Evolutionary conservation across 352 stramenopile genomes (phyloP).

Genomic region (Phytopythium boreale): DNA sequence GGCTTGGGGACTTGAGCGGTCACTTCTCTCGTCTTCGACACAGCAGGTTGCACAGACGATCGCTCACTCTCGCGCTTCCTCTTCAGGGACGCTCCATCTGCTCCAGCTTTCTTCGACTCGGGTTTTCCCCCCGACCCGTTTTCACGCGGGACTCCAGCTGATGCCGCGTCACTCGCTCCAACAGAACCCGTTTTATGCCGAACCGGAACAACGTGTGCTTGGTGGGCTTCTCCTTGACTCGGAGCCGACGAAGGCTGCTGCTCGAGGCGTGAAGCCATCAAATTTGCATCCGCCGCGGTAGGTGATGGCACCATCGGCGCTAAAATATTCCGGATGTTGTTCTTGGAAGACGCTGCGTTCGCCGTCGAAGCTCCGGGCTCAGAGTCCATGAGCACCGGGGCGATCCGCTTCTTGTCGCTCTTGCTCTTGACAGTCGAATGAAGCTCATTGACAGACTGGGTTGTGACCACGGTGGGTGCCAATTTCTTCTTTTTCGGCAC

Average conservation of each 20-base stretch:
- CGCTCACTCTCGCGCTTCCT: slow-evolving; percentile 65
- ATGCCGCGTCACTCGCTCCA: not conserved
- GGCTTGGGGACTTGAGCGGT: slow-evolving; percentile 42
- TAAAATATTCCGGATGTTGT: slow-evolving; percentile 80
- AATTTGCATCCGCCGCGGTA: slow-evolving; percentile 39
- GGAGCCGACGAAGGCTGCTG: not conserved
- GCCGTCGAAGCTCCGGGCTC: slow-evolving; percentile 11
- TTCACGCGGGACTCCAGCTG: not conserved
- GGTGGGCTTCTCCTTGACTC: not conserved
- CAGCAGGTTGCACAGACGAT: slow-evolving; percentile 8
- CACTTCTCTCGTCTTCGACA: slow-evolving; percentile 63
- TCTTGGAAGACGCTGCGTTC: slow-evolving; percentile 63
- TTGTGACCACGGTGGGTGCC: not conserved
- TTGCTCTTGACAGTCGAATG: slow-evolving; percentile 33
- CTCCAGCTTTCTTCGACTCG: slow-evolving; percentile 31
- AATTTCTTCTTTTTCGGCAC: slow-evolving; percentile 58
- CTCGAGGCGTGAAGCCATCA: slow-evolving; percentile 59
- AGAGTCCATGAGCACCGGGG: slow-evolving; percentile 38
- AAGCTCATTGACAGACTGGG: slow-evolving; percentile 2
- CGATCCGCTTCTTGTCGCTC: slow-evolving; percentile 66
- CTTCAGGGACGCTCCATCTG: slow-evolving; percentile 41
- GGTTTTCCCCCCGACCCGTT: slow-evolving; percentile 10
- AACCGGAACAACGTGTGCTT: not conserved
- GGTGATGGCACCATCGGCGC: slow-evolving; percentile 50
- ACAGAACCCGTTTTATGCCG: not conserved